phyloP scores from a whole-genome alignment of 495 filamentous ascomycete species.

The Neurospora terricola region DNA sequence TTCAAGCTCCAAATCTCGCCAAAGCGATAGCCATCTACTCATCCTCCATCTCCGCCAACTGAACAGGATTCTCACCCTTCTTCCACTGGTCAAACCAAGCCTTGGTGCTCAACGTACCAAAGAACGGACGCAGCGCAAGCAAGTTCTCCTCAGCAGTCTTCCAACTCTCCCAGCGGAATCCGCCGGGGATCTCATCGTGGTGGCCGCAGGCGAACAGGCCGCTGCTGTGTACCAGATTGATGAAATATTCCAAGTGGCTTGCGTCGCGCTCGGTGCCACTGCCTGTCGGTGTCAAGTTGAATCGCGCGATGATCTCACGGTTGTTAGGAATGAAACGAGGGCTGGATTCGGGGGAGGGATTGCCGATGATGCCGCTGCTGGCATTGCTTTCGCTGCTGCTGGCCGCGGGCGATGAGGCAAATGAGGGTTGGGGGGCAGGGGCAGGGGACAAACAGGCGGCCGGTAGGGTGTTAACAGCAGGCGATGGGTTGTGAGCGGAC shows the following conservation, averaged over 20 bases:
- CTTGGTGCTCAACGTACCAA: not conserved
- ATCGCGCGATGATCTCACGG: not conserved
- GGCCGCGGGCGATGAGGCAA: not conserved
- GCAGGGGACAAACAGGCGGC: not conserved
- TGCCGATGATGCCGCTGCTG: not conserved
- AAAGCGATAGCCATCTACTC: not conserved
- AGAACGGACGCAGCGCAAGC: not conserved
- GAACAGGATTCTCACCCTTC: not conserved
- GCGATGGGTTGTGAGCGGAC: not conserved
- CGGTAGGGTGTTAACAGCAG: not conserved
- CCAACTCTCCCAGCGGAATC: not conserved
- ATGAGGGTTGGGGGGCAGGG: not conserved
- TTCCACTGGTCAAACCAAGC: not conserved
- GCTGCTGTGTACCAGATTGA: not conserved
- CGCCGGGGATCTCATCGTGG: not conserved
- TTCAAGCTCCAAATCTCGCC: not conserved
- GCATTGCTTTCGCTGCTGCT: not conserved
- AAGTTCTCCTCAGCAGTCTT: not conserved
- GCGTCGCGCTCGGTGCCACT: not conserved
- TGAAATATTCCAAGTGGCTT: not conserved
- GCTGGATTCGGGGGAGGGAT: not conserved
- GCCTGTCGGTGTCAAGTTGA: not conserved
- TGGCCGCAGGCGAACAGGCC: not conserved
- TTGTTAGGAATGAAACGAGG: not conserved
- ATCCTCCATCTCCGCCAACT: not conserved